phyloP scores from a whole-genome alignment of 768 basidiomycete genomes.

The Auriscalpium vulgare region DNA sequence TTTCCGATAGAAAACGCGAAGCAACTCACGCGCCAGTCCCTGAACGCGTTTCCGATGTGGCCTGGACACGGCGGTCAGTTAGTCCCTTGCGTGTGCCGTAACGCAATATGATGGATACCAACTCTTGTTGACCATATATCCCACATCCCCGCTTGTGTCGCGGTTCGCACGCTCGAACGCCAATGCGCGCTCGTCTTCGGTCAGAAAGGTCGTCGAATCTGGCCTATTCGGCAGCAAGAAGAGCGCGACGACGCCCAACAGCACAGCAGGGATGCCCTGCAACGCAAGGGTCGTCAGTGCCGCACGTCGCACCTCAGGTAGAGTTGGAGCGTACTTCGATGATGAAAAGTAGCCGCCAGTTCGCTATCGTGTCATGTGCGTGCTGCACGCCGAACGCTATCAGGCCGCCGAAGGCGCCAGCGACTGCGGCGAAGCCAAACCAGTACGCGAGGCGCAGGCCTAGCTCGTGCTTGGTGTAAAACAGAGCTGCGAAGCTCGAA shows the following conservation, averaged over 20 bases:
- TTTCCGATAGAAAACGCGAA: background rate
- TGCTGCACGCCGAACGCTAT: slow-evolving; percentile 77
- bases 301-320: background rate
- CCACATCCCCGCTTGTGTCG: slow-evolving; percentile 56
- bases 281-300: background rate
- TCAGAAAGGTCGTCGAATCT: slow-evolving; percentile 57
- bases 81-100: background rate
- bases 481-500: slow-evolving; percentile 42
- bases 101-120: background rate
- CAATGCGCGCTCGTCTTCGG: slow-evolving; percentile 41
- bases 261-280: slow-evolving; percentile 59
- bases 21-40: slow-evolving; percentile 59
- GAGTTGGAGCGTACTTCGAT: slow-evolving; percentile 44
- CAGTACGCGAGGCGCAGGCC: slow-evolving; percentile 72
- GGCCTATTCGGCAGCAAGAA: slow-evolving; percentile 62
- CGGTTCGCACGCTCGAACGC: slow-evolving; percentile 64
- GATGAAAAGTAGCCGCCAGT: slow-evolving; percentile 65
- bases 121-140: slow-evolving; percentile 59
- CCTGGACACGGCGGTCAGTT: slow-evolving; percentile 25
- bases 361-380: slow-evolving; percentile 35
- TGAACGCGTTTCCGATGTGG: slow-evolving; percentile 54
- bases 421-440: slow-evolving; percentile 80
- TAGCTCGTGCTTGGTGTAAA: slow-evolving; percentile 69
- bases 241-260: slow-evolving; percentile 50
- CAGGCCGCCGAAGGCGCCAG: slow-evolving; percentile 80